phyloP scores from a whole-genome alignment of 345 rosid genomes.

The Erucastrum elatum region DNA sequence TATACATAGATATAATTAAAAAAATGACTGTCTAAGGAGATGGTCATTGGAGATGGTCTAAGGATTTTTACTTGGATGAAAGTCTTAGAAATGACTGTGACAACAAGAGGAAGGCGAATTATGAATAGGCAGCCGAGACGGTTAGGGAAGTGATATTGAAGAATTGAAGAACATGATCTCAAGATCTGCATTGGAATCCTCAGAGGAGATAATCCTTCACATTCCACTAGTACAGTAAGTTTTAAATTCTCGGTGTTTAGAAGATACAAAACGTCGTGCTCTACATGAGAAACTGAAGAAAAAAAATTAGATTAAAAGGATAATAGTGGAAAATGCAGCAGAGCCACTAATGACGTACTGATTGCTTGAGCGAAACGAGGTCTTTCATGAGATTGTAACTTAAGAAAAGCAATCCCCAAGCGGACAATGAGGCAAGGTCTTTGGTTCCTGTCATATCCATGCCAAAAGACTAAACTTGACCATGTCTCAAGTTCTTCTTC shows the following conservation, averaged over 20 bases:
- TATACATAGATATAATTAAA: too few relatives aligned
- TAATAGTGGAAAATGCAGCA: not conserved
- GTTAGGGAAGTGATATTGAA: constrained; percentile 90
- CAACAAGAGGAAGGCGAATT: constrained; percentile 83
- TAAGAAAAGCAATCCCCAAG: constrained; percentile 70
- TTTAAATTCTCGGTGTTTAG: constrained; percentile 56
- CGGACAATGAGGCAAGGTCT: constrained; percentile 88
- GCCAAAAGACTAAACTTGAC: constrained; percentile 91
- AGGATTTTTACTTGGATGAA: constrained; percentile 66
- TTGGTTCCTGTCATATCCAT: constrained; percentile 74
- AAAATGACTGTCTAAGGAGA: too few relatives aligned
- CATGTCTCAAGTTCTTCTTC: constrained; percentile 79
- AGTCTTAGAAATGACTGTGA: constrained; percentile 81
- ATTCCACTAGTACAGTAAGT: constrained; percentile 82
- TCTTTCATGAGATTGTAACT: constrained; percentile 68
- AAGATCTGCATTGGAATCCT: constrained; percentile 89
- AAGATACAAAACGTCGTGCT: constrained; percentile 68
- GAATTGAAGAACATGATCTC: constrained; percentile 79
- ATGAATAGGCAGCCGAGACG: constrained; percentile 81
- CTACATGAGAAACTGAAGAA: constrained; percentile 87
- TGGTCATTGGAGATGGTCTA: constrained; percentile 34
- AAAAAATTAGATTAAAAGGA: not conserved
- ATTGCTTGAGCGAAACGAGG: constrained; percentile 89
- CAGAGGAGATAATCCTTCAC: constrained; percentile 81
- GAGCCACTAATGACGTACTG: constrained; percentile 50